These are phyloP conservation scores for Zea luxurians DNA, from an alignment of 176 grass and related monocot species.

Conservation along the genomic window DNA sequence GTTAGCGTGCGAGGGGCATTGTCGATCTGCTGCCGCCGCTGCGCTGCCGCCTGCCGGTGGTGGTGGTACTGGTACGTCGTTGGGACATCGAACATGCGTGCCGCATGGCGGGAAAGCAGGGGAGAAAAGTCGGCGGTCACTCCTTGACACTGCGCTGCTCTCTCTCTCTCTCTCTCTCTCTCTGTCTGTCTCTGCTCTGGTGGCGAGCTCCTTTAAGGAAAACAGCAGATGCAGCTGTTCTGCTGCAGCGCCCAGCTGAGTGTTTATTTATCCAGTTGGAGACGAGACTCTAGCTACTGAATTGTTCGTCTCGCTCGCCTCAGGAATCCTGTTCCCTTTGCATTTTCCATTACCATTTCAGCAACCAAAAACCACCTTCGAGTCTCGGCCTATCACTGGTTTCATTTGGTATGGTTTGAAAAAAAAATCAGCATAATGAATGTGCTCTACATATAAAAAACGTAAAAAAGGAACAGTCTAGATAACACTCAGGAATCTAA, in stretches of 20 bases:
- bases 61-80: neutral
- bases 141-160: neutral
- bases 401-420: too few relatives aligned
- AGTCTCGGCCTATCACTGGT: too few relatives aligned
- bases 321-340: too few relatives aligned
- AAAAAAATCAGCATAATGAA: too few relatives aligned
- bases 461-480: too few relatives aligned
- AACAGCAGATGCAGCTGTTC: conserved; percentile 10
- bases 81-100: neutral
- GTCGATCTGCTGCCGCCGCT: neutral
- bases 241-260: neutral
- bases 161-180: too few relatives aligned
- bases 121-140: conserved; percentile 17
- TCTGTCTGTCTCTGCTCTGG: too few relatives aligned
- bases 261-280: conserved; percentile 31
- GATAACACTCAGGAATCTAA: too few relatives aligned
- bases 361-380: too few relatives aligned
- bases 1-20: neutral
- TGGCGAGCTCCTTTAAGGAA: conserved; percentile 24
- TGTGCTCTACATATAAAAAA: too few relatives aligned
- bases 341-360: too few relatives aligned
- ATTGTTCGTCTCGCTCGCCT: neutral
- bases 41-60: neutral
- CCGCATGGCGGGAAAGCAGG: conserved; percentile 24
- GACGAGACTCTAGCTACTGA: neutral